Evolutionary conservation across 345 rosid genomes (phyloP).

Genomic region (Passiflora organensis): DNA sequence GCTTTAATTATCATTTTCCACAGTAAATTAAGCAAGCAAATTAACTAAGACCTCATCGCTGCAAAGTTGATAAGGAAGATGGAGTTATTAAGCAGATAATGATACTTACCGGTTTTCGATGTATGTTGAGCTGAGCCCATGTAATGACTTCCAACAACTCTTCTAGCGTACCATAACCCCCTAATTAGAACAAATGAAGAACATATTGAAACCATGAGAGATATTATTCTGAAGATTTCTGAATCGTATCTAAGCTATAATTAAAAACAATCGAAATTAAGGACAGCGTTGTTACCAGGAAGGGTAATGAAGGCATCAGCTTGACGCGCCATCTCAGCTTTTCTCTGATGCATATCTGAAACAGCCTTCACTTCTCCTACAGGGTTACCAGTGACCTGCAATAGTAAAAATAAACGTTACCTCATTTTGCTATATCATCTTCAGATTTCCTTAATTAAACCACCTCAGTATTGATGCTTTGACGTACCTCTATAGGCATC

Average conservation of each 20-base stretch:
- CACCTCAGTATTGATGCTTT: too few species aligned
- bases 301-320: slow-evolving; percentile 95
- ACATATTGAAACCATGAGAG: too few species aligned
- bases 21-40: too few species aligned
- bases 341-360: slow-evolving; percentile 89
- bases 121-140: slow-evolving; percentile 98
- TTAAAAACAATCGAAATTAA: neutral
- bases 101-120: slow-evolving; percentile 82
- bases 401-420: too few species aligned
- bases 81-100: neutral
- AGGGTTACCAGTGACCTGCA: slow-evolving; percentile 71
- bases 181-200: slow-evolving; percentile 22
- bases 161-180: slow-evolving; percentile 96
- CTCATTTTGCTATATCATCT: too few species aligned
- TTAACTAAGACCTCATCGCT: too few species aligned
- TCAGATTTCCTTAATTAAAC: too few species aligned
- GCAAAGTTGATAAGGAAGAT: too few species aligned
- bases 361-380: slow-evolving; percentile 93
- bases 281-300: slow-evolving; percentile 46
- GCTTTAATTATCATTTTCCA: too few species aligned
- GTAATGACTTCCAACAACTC: slow-evolving; percentile 93
- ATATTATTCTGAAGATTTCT: neutral
- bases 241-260: neutral
- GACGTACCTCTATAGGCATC: slow-evolving; percentile 79
- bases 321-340: slow-evolving; percentile 93